phyloP scores from a whole-genome alignment of 768 basidiomycete genomes.

The Cystobasidium onofrii region DNA sequence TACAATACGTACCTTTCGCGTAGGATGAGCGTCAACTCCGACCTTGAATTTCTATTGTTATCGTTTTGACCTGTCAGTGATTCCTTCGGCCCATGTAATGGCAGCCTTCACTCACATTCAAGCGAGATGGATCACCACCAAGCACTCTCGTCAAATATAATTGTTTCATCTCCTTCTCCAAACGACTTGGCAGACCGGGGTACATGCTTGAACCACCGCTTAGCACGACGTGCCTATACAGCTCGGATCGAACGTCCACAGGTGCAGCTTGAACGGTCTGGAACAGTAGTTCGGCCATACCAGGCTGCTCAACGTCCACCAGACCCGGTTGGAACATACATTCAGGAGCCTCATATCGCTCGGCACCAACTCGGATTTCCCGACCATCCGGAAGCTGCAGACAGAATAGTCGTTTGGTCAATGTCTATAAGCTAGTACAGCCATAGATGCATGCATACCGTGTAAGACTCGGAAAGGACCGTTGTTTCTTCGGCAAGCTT shows the following conservation, averaged over 20 bases:
- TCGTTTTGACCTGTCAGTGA: neutral
- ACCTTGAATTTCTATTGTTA: constrained; percentile 98
- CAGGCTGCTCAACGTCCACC: constrained; percentile 72
- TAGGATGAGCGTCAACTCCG: constrained; percentile 92
- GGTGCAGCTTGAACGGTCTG: constrained; percentile 86
- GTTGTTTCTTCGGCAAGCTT: constrained; percentile 92
- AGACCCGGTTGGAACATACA: constrained; percentile 99
- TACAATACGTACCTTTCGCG: constrained; percentile 60
- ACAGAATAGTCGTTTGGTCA: neutral
- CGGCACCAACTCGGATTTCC: constrained; percentile 91
- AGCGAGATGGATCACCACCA: constrained; percentile 65
- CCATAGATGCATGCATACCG: constrained; percentile 54
- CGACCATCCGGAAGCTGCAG: constrained; percentile 88
- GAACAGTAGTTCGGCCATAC: constrained; percentile 76
- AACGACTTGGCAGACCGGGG: constrained; percentile 86
- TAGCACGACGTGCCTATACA: constrained; percentile 96
- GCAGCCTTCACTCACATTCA: constrained; percentile 62
- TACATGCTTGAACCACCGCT: constrained; percentile 99
- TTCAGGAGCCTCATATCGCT: constrained; percentile 97
- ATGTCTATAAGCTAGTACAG: neutral
- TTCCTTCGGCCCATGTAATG: neutral
- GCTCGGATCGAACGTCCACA: constrained; percentile 75
- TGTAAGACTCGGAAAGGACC: constrained; percentile 89
- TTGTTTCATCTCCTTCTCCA: constrained; percentile 99
- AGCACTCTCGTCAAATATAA: constrained; percentile 89